phyloP scores from a whole-genome alignment of 2,329 filamentous ascomycete genomes.

The Fusarium napiforme region DNA sequence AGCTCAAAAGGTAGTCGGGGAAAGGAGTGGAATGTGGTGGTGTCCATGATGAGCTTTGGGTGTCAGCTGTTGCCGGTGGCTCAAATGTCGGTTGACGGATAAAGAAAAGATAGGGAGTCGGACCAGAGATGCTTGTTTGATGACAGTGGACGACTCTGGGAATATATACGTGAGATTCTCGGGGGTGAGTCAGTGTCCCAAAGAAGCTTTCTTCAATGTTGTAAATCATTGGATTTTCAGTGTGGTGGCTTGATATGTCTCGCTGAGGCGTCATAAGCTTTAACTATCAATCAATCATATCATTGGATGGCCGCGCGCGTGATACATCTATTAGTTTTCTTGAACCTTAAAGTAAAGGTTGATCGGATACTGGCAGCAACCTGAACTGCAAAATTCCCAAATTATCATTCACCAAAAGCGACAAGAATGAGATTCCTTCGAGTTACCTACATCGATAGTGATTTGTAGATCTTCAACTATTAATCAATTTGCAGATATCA shows the following conservation, averaged over 20 bases:
- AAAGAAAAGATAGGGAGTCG: rapidly evolving
- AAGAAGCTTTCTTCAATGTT: neutral
- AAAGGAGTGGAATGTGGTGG: neutral
- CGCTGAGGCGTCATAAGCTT: no score
- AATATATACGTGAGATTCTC: rapidly evolving
- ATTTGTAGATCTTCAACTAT: neutral
- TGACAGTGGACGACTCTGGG: neutral
- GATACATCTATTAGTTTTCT: neutral
- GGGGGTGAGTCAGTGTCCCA: no score
- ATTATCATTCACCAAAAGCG: rapidly evolving
- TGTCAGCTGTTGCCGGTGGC: neutral
- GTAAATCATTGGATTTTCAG: neutral
- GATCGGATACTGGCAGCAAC: neutral
- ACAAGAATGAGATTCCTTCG: neutral
- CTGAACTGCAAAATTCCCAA: neutral
- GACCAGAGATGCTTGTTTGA: rapidly evolving
- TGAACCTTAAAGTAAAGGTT: neutral
- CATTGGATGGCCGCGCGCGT: neutral
- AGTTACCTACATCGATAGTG: neutral
- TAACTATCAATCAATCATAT: no score
- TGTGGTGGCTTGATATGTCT: no score
- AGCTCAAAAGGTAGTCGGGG: neutral
- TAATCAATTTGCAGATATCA: neutral
- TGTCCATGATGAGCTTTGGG: neutral
- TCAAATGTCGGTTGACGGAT: rapidly evolving